Conservation (phyloP, 1,284 basidiomycete species). For the Waitea zeae region DNA sequence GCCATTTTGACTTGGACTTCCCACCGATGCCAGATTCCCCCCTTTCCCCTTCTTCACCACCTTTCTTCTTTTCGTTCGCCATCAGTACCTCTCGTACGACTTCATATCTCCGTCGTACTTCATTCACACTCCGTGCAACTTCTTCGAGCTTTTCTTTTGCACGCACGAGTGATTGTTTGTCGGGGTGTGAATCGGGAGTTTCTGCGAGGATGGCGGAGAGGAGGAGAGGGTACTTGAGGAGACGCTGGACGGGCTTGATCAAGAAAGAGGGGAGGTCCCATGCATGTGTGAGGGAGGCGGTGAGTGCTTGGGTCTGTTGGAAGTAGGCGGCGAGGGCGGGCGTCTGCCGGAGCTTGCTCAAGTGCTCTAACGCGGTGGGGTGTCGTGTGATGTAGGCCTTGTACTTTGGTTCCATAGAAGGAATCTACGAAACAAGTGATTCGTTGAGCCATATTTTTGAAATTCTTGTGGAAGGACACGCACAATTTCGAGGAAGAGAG, state of each 20-base stretch:
- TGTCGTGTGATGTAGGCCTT: constrained; percentile 81
- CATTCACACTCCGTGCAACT: constrained; percentile 76
- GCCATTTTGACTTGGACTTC: constrained; percentile 9
- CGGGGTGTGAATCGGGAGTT: constrained; percentile 62
- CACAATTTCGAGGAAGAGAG: constrained; percentile 61
- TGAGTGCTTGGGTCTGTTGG: constrained; percentile 45
- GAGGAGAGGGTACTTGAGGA: constrained; percentile 84
- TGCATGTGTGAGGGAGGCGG: constrained; percentile 66
- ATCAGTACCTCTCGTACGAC: constrained; percentile 59
- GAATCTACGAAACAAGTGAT: constrained; percentile 32
- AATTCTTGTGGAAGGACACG: constrained; percentile 13
- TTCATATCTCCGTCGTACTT: constrained; percentile 71
- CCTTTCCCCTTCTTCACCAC: constrained; percentile 4
- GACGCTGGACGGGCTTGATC: constrained; percentile 80
- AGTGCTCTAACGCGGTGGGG: constrained; percentile 55
- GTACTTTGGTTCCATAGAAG: constrained; percentile 64
- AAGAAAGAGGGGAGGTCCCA: constrained; percentile 90
- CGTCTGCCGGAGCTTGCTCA: constrained; percentile 37
- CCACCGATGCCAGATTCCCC: no score
- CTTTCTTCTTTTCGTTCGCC: constrained; percentile 9
- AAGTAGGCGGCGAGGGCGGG: constrained; percentile 49
- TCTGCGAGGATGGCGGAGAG: constrained; percentile 65
- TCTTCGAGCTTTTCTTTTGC: constrained; percentile 60
- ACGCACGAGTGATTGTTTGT: constrained; percentile 45
- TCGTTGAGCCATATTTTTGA: constrained; percentile 4